Evolutionary conservation across 2,329 filamentous ascomycete genomes (phyloP), one percentile per base, ranked within the genome.

Genomic region (Ophiostoma pallidulum): DNA sequence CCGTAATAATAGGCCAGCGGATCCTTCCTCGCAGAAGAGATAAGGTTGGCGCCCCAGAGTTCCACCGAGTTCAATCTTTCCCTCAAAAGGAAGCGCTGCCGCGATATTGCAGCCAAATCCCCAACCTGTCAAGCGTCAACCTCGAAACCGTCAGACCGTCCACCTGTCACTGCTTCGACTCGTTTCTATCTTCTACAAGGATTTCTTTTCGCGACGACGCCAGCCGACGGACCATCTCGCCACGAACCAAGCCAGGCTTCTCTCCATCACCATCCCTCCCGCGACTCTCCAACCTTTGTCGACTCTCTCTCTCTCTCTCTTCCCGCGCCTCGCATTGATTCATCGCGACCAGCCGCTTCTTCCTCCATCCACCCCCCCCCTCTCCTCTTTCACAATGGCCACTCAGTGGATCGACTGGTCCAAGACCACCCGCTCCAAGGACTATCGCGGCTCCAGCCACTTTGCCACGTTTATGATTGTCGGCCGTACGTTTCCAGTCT

Each of bases 401-500:
- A 45, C 51, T 31, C 61, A 61, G 54, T 66, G 62, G 63, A 61
- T 78, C 54, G 74, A 77, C 59, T 74, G 70, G 67, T 68, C 67
- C 56, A 79, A 79, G 67, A 77, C 68, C 56, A 75, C 74, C 51
- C 69, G 66, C 63, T 78, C 75, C 51, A 70, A 67, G 58, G 66
- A 75, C 65, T 78, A 79, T 59, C 70, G 70, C 55, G 77, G 78
- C 49, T 73, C 78, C 41, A 70, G 72, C 59, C 88, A 88, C 42
- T 98, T 98, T 65, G 89, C 90, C 66, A 96, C 92, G 40, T 96
- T 95, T 64, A 83, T 98, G 67, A 96, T 98, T 63, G 83, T 97
- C 57, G 90, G 88, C 56, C 89, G 91, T 96, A 77, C 64, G 87
- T 79, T 35, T 12, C 13, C 13, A 22, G 24, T 28, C 29, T 20